Evolutionary conservation across 139 green algal genomes (phyloP).

Genomic region (Zygnema circumcarinatum): DNA sequence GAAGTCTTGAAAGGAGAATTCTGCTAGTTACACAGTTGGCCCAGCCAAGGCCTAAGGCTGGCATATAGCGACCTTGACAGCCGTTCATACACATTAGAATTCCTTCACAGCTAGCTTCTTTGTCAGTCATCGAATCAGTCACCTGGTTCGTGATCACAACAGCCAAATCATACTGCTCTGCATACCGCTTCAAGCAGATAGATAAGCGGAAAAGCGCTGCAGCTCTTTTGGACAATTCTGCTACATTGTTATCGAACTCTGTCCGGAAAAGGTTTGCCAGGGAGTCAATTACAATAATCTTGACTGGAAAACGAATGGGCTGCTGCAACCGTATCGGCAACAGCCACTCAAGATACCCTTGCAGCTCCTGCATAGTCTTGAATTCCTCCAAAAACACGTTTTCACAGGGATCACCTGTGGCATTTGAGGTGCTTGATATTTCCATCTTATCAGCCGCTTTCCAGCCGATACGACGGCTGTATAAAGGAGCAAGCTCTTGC

Average conservation of each 20-base stretch:
- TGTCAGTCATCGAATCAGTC: slow-evolving; percentile 52
- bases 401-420: slow-evolving; percentile 35
- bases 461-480: neutral
- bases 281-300: slow-evolving; percentile 80
- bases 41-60: slow-evolving; percentile 79
- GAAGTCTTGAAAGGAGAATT: slow-evolving; percentile 67
- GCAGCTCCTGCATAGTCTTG: slow-evolving; percentile 58
- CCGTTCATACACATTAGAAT: slow-evolving; percentile 27
- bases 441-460: neutral
- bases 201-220: slow-evolving; percentile 71
- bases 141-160: slow-evolving; percentile 81
- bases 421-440: neutral
- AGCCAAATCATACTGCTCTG: slow-evolving; percentile 62
- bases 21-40: slow-evolving; percentile 77
- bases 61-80: slow-evolving; percentile 48
- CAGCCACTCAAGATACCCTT: slow-evolving; percentile 58
- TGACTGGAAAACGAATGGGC: neutral
- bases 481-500: slow-evolving; percentile 1
- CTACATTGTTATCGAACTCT: slow-evolving; percentile 33
- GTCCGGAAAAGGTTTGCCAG: slow-evolving; percentile 75
- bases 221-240: slow-evolving; percentile 59
- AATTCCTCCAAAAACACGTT: slow-evolving; percentile 70
- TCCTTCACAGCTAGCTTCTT: neutral
- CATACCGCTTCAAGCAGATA: slow-evolving; percentile 62
- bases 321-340: slow-evolving; percentile 4